phyloP scores from a whole-genome alignment of 257 asterid genomes.

The Nicotiana obtusifolia region DNA sequence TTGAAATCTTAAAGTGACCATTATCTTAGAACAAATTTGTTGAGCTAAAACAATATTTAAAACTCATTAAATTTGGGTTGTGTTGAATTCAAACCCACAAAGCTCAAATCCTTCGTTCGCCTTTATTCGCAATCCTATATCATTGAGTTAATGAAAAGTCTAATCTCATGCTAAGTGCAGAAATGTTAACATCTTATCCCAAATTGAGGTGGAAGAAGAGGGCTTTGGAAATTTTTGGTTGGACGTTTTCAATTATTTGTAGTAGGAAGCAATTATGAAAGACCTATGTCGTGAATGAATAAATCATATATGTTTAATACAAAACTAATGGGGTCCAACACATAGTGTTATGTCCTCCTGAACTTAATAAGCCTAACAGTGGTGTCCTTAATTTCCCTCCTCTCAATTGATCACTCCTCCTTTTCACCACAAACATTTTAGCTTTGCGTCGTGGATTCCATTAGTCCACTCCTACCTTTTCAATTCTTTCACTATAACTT shows the following conservation, averaged over 20 bases:
- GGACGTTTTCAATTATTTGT: neutral
- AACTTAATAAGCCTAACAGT: neutral
- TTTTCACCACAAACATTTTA: neutral
- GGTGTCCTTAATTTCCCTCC: neutral
- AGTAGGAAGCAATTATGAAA: neutral
- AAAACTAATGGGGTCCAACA: neutral
- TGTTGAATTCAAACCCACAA: too few relatives aligned
- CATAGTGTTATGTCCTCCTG: neutral
- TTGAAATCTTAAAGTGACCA: too few relatives aligned
- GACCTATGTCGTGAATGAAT: neutral
- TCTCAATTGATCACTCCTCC: neutral
- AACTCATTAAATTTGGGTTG: too few relatives aligned
- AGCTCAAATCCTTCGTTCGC: too few relatives aligned
- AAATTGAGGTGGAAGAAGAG: neutral
- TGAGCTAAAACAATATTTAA: too few relatives aligned
- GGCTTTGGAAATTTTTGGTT: neutral
- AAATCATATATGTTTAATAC: neutral
- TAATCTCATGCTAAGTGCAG: neutral
- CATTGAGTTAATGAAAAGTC: neutral
- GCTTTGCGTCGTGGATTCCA: conserved; percentile 9
- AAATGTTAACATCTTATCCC: neutral
- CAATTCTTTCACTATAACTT: neutral
- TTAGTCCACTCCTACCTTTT: neutral
- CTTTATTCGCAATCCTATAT: neutral
- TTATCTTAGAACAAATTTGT: too few relatives aligned